Evolutionary conservation across 2,329 filamentous ascomycete species (phyloP).

Genomic region (Penicillium sp.): DNA sequence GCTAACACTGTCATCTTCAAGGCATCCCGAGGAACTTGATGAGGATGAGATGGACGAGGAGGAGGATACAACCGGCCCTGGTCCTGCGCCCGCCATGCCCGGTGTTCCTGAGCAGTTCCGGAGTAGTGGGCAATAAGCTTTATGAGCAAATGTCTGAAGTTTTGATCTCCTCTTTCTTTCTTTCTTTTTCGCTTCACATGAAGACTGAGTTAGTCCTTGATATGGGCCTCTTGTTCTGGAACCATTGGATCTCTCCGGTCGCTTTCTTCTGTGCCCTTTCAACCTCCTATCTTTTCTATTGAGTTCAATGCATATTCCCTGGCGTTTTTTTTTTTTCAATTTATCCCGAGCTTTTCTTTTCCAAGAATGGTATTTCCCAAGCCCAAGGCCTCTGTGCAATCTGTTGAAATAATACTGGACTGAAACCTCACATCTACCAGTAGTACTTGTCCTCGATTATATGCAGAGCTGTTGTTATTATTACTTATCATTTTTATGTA

Average conservation of each 20-base stretch:
- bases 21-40: constrained; percentile 60
- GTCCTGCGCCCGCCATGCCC: constrained; percentile 28
- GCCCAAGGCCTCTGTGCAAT: too few relatives aligned
- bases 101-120: constrained; percentile 27
- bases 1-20: constrained; percentile 15
- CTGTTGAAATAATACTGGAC: too few relatives aligned
- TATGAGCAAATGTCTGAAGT: neutral
- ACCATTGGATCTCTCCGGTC: neutral
- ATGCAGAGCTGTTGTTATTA: too few relatives aligned
- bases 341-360: neutral
- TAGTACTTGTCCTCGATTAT: too few relatives aligned
- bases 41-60: constrained; percentile 56
- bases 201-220: neutral
- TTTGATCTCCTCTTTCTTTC: too few relatives aligned
- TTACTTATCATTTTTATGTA: too few relatives aligned
- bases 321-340: constrained; percentile 1
- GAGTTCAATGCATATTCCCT: constrained; percentile 10
- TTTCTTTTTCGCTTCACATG: neutral
- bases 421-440: too few relatives aligned
- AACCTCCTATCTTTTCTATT: neutral
- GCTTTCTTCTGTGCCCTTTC: neutral
- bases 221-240: too few relatives aligned
- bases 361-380: too few relatives aligned
- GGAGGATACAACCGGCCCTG: constrained; percentile 19
- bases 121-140: constrained; percentile 18